Percentiles rank a stretch among this genome's conserved stretches.
Conservation (phyloP, 768 basidiomycete species). For the Collybia nuda region DNA sequence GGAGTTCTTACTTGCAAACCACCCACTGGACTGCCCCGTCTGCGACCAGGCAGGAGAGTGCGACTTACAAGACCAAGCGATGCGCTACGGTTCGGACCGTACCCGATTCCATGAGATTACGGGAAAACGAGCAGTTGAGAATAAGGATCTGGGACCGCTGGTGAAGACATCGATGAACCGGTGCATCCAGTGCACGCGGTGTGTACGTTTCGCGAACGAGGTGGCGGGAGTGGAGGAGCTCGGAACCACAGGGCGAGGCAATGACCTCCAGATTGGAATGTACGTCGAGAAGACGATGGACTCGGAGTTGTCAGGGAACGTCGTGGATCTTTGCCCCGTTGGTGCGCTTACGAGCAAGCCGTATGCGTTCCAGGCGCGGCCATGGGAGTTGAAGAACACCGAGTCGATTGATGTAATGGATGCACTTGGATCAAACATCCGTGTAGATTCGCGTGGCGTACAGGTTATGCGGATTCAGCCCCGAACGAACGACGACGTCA, state of each 20-base stretch:
- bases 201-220: constrained; percentile 98
- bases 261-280: constrained; percentile 98
- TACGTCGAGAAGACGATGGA: constrained; percentile 98
- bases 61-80: constrained; percentile 97
- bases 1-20: constrained; percentile 98
- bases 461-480: constrained; percentile 98
- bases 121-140: constrained; percentile 96
- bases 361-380: constrained; percentile 94
- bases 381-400: constrained; percentile 99
- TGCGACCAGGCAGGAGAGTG: constrained; percentile 99
- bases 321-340: constrained; percentile 96
- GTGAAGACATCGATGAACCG: constrained; percentile 99
- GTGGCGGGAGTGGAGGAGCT: constrained; percentile 98
- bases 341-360: constrained; percentile 98
- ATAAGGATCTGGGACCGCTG: constrained; percentile 97
- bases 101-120: constrained; percentile 98
- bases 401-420: constrained; percentile 96
- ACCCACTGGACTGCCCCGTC: constrained; percentile 97
- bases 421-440: constrained; percentile 94
- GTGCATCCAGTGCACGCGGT: constrained; percentile 99
- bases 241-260: constrained; percentile 95
- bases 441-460: constrained; percentile 92
- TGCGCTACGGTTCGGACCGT: constrained; percentile 98
- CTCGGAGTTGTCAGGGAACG: constrained; percentile 95
- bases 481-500: constrained; percentile 94